These are phyloP conservation scores for Kuraishia borneana DNA, from an alignment of 805 yeast genomes.

Conservation along the genomic window DNA sequence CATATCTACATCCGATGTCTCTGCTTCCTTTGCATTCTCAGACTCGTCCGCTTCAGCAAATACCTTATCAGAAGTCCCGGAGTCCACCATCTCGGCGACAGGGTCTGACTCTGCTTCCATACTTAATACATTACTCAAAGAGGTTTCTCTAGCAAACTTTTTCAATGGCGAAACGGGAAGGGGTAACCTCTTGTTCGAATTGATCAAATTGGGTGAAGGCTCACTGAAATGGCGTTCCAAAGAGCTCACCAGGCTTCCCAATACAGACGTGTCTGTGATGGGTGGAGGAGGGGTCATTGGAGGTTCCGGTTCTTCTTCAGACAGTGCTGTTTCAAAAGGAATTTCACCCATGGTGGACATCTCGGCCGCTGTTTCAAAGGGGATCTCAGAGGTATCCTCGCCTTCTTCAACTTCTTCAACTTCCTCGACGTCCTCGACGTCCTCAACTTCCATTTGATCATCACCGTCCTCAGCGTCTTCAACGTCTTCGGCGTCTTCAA, in stretches of 20 bases:
- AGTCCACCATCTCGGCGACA: not conserved
- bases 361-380: not conserved
- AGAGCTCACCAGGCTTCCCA: slow-evolving; percentile 1
- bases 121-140: not conserved
- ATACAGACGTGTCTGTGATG: not conserved
- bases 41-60: not conserved
- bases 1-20: too few species aligned
- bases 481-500: not conserved
- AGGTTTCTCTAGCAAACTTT: not conserved
- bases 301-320: not conserved
- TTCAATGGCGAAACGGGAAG: not conserved
- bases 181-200: not conserved
- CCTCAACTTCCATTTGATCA: not conserved
- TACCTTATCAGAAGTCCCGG: not conserved
- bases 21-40: not conserved
- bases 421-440: slow-evolving; percentile 1
- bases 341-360: not conserved
- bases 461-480: slow-evolving; percentile 2
- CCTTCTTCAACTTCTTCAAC: slow-evolving; percentile 1
- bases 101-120: not conserved
- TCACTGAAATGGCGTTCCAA: not conserved
- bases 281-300: not conserved
- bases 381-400: not conserved
- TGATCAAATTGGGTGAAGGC: not conserved
- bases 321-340: not conserved